Percentiles rank a stretch among this genome's conserved stretches.
phyloP scores from a whole-genome alignment of 2,329 filamentous ascomycete genomes.

The Cladosporium sp. region DNA sequence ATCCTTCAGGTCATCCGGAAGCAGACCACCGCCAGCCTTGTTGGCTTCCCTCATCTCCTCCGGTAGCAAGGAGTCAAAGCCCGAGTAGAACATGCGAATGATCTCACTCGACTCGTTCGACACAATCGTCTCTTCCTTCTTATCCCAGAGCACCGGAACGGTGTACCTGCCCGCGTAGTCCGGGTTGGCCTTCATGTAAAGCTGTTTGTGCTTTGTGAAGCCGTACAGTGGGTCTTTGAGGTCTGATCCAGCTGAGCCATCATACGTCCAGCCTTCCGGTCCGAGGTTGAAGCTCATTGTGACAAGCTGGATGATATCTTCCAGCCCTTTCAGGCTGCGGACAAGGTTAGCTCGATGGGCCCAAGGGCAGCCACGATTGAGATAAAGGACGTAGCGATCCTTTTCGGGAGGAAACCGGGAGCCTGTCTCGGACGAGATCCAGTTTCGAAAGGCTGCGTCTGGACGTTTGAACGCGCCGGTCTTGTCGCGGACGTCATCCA shows the following conservation, averaged over 20 bases:
- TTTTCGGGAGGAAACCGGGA: slow-evolving; percentile 53
- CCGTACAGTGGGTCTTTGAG: slow-evolving; percentile 58
- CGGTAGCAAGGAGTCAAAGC: slow-evolving; percentile 59
- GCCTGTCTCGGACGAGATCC: slow-evolving; percentile 46
- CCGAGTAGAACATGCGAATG: slow-evolving; percentile 76
- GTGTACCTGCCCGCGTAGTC: slow-evolving; percentile 69
- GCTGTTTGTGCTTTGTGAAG: slow-evolving; percentile 60
- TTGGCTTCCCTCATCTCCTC: slow-evolving; percentile 50
- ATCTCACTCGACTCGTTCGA: slow-evolving; percentile 90
- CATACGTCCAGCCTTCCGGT: slow-evolving; percentile 65
- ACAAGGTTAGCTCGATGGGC: slow-evolving; percentile 48
- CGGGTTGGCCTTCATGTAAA: slow-evolving; percentile 66
- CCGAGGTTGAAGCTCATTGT: slow-evolving; percentile 36
- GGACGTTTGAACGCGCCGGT: slow-evolving; percentile 49
- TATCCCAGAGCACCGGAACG: slow-evolving; percentile 71
- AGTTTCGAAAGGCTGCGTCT: slow-evolving; percentile 50
- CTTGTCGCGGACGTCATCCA: slow-evolving; percentile 1
- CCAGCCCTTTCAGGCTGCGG: slow-evolving; percentile 45
- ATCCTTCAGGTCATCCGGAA: slow-evolving; percentile 56
- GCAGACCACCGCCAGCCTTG: slow-evolving; percentile 54
- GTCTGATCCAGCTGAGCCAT: slow-evolving; percentile 49
- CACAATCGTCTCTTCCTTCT: slow-evolving; percentile 62
- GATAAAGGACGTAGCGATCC: slow-evolving; percentile 55
- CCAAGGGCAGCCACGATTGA: slow-evolving; percentile 59
- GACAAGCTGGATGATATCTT: slow-evolving; percentile 44